phyloP scores from a whole-genome alignment of 306 rosid species.

The Cotoneaster glaucophyllus region DNA sequence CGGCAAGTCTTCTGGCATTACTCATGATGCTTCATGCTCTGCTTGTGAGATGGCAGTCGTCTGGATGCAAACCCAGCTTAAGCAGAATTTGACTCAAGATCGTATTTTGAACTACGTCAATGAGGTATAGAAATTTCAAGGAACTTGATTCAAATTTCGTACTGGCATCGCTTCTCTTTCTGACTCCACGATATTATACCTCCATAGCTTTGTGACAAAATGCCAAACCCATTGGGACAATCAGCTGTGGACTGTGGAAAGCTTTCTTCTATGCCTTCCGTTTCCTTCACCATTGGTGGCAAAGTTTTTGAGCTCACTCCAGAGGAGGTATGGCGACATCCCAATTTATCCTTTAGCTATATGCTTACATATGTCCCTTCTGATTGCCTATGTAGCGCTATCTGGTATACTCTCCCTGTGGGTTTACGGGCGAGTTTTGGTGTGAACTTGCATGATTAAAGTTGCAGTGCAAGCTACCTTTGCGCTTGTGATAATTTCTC shows the following conservation, averaged over 20 bases:
- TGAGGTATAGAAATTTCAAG: constrained; percentile 35
- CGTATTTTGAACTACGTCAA: constrained; percentile 44
- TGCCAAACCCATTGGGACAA: constrained; percentile 61
- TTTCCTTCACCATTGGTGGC: constrained; percentile 82
- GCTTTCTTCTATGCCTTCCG: constrained; percentile 59
- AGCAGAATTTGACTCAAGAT: constrained; percentile 62
- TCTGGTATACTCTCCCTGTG: background rate
- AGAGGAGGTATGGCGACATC: constrained; percentile 47
- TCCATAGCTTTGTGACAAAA: constrained; percentile 71
- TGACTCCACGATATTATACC: constrained; percentile 19
- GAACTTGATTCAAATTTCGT: background rate
- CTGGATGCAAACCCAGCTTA: constrained; percentile 74
- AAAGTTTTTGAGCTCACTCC: constrained; percentile 54
- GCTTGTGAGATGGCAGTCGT: constrained; percentile 88
- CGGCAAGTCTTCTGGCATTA: constrained; percentile 32
- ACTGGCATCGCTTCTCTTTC: constrained; percentile 11
- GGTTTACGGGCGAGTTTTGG: background rate
- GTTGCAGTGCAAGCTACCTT: background rate
- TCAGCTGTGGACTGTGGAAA: constrained; percentile 62
- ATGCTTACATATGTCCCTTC: background rate
- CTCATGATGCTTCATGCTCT: constrained; percentile 55
- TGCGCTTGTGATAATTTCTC: background rate
- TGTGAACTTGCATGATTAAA: background rate
- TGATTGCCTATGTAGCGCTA: background rate
- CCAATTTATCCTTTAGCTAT: background rate